Conservation (phyloP, 192 early-diverging fungal genomes). For the Coemansia guatemalensis region DNA sequence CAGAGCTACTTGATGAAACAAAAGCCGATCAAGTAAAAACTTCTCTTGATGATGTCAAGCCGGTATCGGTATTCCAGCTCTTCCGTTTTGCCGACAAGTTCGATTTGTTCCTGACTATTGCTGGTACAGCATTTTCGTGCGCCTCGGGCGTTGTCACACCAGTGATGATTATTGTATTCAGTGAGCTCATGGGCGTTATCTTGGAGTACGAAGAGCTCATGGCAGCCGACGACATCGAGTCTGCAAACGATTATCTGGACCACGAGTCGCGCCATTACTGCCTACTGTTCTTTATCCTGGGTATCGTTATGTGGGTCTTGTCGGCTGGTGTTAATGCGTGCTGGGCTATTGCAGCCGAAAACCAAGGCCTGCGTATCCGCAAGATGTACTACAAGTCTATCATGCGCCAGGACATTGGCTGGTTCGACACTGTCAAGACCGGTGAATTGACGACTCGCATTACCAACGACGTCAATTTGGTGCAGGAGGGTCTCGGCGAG, state of each 20-base stretch:
- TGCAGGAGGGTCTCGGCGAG: constrained; percentile 86
- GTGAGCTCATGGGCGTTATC: constrained; percentile 16
- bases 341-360: constrained; percentile 56
- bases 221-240: constrained; percentile 3
- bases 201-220: background rate
- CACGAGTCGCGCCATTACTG: constrained; percentile 43
- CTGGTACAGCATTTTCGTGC: constrained; percentile 49
- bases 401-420: constrained; percentile 86
- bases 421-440: constrained; percentile 75
- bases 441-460: constrained; percentile 85
- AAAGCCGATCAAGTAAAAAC: background rate
- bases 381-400: constrained; percentile 75
- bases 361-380: constrained; percentile 75
- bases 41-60: constrained; percentile 1
- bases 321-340: constrained; percentile 38
- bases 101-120: constrained; percentile 58
- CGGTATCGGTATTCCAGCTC: constrained; percentile 58
- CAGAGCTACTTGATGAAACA: background rate
- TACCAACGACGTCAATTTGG: constrained; percentile 77
- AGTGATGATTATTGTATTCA: constrained; percentile 23
- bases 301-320: constrained; percentile 39
- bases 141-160: constrained; percentile 50
- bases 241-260: constrained; percentile 31
- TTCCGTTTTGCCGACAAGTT: constrained; percentile 68
- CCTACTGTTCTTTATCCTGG: constrained; percentile 42